These are phyloP conservation scores for Penicillium cataractarum DNA, from an alignment of 495 filamentous ascomycete species.

Conservation along the genomic window DNA sequence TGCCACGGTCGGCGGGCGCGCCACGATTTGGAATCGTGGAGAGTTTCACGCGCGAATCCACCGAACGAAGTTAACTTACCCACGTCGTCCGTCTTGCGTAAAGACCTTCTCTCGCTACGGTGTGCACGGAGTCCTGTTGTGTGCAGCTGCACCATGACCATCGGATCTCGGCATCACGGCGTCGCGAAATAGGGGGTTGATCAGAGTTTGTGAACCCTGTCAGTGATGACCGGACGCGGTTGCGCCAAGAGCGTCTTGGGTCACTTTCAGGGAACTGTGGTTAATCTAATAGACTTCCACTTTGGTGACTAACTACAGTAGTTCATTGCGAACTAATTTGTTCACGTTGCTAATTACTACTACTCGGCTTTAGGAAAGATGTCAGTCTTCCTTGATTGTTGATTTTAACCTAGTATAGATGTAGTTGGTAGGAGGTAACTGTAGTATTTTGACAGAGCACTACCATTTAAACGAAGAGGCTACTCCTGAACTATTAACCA, in stretches of 20 bases:
- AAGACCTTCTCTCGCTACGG: too few relatives aligned
- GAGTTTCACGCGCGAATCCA: neutral
- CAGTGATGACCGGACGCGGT: neutral
- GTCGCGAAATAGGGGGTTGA: neutral
- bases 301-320: neutral
- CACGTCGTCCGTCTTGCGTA: too few relatives aligned
- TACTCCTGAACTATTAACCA: too few relatives aligned
- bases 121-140: too few relatives aligned
- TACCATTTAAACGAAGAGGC: neutral
- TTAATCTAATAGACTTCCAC: conserved; percentile 4
- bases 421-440: neutral
- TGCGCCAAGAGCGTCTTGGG: neutral
- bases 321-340: too few relatives aligned
- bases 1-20: conserved; percentile 9
- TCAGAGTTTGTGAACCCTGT: neutral
- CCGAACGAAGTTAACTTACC: neutral
- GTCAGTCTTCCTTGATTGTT: neutral
- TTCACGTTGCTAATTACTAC: neutral
- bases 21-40: conserved; percentile 7
- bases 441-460: neutral
- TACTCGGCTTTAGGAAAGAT: neutral
- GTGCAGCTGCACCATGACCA: neutral
- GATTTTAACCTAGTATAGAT: neutral
- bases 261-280: neutral
- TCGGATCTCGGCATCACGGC: neutral